These are phyloP conservation scores for Melaleuca alternifolia DNA, from an alignment of 345 rosid genomes.

Conservation along the genomic window DNA sequence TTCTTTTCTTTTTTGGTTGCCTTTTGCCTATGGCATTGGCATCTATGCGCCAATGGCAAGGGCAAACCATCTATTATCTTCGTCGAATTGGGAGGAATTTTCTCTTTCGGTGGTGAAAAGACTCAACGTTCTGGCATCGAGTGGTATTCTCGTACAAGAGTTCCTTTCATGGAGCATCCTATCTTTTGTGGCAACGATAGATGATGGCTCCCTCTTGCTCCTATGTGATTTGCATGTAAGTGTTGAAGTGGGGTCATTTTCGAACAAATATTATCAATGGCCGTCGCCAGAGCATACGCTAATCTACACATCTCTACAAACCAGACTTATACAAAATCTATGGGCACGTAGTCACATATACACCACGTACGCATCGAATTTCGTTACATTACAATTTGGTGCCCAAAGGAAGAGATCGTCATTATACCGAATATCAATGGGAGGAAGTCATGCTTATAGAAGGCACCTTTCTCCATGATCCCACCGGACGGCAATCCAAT, in stretches of 20 bases:
- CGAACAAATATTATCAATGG: not conserved
- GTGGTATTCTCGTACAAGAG: not conserved
- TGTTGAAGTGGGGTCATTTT: not conserved
- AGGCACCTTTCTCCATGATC: not conserved
- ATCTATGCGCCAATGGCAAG: not conserved
- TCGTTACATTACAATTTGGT: not conserved
- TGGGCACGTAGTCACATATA: not conserved
- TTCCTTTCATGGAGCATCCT: not conserved
- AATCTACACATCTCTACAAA: not conserved
- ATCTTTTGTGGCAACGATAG: not conserved
- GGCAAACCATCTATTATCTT: not conserved
- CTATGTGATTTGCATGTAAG: not conserved
- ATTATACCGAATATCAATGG: accelerated
- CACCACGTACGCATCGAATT: not conserved
- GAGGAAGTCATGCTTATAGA: not conserved
- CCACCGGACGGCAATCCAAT: not conserved
- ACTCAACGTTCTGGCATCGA: not conserved
- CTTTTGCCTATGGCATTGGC: not conserved
- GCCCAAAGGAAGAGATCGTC: not conserved
- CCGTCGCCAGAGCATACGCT: not conserved
- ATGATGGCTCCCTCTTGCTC: not conserved
- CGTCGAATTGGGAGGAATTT: not conserved
- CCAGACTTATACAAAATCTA: not conserved
- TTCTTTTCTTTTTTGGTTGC: not conserved
- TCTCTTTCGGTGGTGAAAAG: not conserved